Evolutionary conservation across 441 rosid genomes (phyloP).

Genomic region (Corymbia calophylla): DNA sequence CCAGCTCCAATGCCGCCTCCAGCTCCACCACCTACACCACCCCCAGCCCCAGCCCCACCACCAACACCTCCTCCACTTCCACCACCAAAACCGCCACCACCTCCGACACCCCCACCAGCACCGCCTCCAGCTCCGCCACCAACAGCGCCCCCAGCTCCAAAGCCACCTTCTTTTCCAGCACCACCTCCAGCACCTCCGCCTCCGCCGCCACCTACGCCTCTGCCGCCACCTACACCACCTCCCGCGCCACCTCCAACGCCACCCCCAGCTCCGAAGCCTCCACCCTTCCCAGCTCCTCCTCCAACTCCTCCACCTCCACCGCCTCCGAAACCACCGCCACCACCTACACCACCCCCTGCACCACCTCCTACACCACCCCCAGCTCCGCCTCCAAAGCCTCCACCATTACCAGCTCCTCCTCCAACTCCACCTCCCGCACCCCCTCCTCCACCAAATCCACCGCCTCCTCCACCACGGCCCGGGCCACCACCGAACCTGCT

Average conservation of each 20-base stretch:
- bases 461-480: slow-evolving; percentile 24
- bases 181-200: slow-evolving; percentile 8
- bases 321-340: neutral
- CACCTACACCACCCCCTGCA: neutral
- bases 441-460: slow-evolving; percentile 13
- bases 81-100: slow-evolving; percentile 3
- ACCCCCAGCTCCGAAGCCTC: too few species aligned
- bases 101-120: neutral
- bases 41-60: slow-evolving; percentile 11
- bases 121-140: slow-evolving; percentile 7
- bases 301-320: slow-evolving; percentile 4
- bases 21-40: slow-evolving; percentile 3
- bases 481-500: slow-evolving; percentile 13
- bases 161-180: slow-evolving; percentile 4
- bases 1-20: slow-evolving; percentile 2
- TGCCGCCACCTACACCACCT: neutral
- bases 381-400: neutral
- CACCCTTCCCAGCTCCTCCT: too few species aligned
- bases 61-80: slow-evolving; percentile 5
- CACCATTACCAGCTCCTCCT: neutral
- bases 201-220: too few species aligned
- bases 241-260: neutral
- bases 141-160: slow-evolving; percentile 5
- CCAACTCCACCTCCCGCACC: slow-evolving; percentile 1
- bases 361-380: slow-evolving; percentile 2